Base-by-base conservation (phyloP, 1,284 basidiomycete species). In the Cryptococcus jaspeensis region DNA sequence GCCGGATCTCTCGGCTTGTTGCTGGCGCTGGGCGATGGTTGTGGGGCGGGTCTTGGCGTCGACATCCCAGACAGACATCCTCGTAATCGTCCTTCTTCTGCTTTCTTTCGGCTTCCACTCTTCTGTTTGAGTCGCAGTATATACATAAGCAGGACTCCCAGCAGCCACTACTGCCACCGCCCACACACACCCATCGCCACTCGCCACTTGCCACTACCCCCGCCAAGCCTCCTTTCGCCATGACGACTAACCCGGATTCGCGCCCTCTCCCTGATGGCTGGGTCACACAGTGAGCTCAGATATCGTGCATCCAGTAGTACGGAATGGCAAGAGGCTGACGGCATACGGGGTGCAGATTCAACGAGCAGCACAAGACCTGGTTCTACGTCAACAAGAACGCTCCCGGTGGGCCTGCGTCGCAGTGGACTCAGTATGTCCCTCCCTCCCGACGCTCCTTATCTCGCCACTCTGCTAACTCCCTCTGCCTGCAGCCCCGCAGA, bases 351-450 rank as follows among this genome's bases (percentile, higher is more conserved):
- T 22, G 20, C 45, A 75, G 73, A 51, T 75, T 71, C 61, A 74
- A 78, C 61, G 53, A 65, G n/a, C 62, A 74, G n/a, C 69, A 80
- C 65, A 67, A 76, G 46, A 65, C 75, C 1, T 78, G 74, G 74
- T 80, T 78, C 67, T 80, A 79, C 63, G 76, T 78, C 18, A 74
- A 80, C 63, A 75, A 69, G 51, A 70, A 71, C 16, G 70, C 71
- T 7, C 69, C 75, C 4, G 73, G 73, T 7, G 74, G 72, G 0
- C 61, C 74, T 8, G 54, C 71, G 50, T 65, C 62, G 20, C 74
- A 74, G 55, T 78, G 76, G 76, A 75, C 75, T 7, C 76, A 78
- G 75, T 78, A 53, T 61, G 74, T 66, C n/a, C 47, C 23, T 16
- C 18, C 46, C 9, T 50, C 16, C 9, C 23, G 20, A 16, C 23